phyloP scores from a whole-genome alignment of 306 rosid genomes.

The Begonia loranthoides region DNA sequence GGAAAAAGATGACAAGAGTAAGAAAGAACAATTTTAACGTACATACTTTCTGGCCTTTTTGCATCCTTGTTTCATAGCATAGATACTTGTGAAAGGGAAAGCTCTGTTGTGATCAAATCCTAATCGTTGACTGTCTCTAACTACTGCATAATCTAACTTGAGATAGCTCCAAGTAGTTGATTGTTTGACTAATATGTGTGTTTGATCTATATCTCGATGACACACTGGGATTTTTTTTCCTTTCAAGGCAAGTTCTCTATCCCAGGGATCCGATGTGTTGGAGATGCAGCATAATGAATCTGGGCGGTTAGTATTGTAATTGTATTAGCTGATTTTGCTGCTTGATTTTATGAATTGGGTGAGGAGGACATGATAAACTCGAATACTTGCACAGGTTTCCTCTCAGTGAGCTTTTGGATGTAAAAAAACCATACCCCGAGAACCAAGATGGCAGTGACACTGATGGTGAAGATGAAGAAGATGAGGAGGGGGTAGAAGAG shows the following conservation, averaged over 20 bases:
- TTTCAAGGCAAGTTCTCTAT: constrained; percentile 14
- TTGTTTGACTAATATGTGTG: no score
- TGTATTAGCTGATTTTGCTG: background rate
- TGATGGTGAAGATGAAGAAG: constrained; percentile 37
- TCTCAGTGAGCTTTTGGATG: constrained; percentile 17
- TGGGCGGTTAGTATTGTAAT: constrained; percentile 11
- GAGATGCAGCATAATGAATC: constrained; percentile 9
- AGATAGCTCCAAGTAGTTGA: no score
- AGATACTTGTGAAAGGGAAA: no score
- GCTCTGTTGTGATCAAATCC: no score
- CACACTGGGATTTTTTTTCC: no score
- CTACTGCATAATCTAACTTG: no score
- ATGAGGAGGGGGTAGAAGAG: constrained; percentile 15
- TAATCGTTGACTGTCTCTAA: no score
- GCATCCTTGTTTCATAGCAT: no score
- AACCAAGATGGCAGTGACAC: constrained; percentile 42
- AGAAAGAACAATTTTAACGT: no score
- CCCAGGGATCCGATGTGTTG: constrained; percentile 2
- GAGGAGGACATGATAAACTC: background rate
- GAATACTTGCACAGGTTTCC: constrained; percentile 32
- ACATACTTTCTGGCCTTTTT: no score
- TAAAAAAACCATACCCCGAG: constrained; percentile 18
- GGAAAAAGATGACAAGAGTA: no score
- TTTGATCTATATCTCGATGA: no score
- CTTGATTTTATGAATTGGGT: background rate